These are phyloP conservation scores for Lunularia cruciata DNA, from an alignment of 225 moss, liverwort and hornwort species.

Conservation along the genomic window DNA sequence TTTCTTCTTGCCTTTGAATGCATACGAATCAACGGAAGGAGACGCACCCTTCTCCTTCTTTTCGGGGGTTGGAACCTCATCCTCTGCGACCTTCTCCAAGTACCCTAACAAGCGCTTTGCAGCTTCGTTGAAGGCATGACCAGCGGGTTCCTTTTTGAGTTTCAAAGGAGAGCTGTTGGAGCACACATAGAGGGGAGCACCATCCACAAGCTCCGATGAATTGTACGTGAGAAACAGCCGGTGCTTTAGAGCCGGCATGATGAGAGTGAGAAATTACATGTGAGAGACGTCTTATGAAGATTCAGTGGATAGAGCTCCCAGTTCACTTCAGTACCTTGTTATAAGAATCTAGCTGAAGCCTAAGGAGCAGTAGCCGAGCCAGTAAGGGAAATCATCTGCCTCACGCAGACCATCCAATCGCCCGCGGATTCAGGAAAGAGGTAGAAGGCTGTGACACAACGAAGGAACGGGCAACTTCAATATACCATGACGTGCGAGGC, in stretches of 20 bases:
- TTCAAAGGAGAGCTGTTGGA: slow-evolving; percentile 63
- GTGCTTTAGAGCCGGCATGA: slow-evolving; percentile 74
- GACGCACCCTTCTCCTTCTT: slow-evolving; percentile 70
- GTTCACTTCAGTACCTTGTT: neutral
- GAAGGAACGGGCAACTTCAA: neutral
- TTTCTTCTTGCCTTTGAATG: slow-evolving; percentile 93
- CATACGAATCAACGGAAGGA: slow-evolving; percentile 79
- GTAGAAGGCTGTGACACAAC: neutral
- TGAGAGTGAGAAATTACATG: slow-evolving; percentile 35
- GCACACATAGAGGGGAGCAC: slow-evolving; percentile 59
- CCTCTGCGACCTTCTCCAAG: slow-evolving; percentile 32
- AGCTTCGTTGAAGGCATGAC: slow-evolving; percentile 66
- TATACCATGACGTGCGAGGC: neutral
- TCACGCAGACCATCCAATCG: slow-evolving; percentile 6
- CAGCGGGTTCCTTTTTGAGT: slow-evolving; percentile 71
- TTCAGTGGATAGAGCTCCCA: slow-evolving; percentile 5
- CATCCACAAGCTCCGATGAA: slow-evolving; percentile 55
- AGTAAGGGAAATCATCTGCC: slow-evolving; percentile 6
- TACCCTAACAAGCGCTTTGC: slow-evolving; percentile 68
- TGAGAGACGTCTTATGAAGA: slow-evolving; percentile 18
- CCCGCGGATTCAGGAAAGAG: neutral
- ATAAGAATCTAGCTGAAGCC: neutral
- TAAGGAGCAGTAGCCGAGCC: neutral
- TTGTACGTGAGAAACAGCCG: slow-evolving; percentile 70
- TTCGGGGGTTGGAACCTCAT: slow-evolving; percentile 46